These are phyloP conservation scores for Backusella sp. DNA, from an alignment of 192 early-diverging fungal genomes.

Conservation along the genomic window DNA sequence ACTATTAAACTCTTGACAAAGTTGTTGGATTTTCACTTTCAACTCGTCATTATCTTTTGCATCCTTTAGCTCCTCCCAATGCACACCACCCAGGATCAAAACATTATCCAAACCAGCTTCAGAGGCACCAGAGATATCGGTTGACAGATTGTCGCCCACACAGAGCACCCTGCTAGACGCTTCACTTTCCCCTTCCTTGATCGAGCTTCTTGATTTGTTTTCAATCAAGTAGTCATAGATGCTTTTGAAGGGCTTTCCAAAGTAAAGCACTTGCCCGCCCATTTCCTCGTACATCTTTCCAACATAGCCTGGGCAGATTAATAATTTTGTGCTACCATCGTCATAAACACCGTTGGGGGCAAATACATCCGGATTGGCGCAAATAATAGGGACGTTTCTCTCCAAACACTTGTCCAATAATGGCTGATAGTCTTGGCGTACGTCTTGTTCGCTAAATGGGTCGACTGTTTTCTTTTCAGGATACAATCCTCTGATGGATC, in stretches of 20 bases:
- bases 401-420: constrained; percentile 13
- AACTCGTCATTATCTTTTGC: constrained; percentile 4
- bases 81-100: constrained; percentile 28
- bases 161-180: constrained; percentile 10
- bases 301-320: constrained; percentile 26
- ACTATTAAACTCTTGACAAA: constrained; percentile 17
- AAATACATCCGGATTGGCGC: constrained; percentile 34
- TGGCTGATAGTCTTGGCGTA: constrained; percentile 17
- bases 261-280: constrained; percentile 31
- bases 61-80: constrained; percentile 14
- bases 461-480: background rate
- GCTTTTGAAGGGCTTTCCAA: constrained; percentile 34
- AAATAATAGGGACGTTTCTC: constrained; percentile 23
- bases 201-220: background rate
- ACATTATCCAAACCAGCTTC: constrained; percentile 26
- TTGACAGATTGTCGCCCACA: constrained; percentile 30
- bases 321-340: constrained; percentile 12
- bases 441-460: background rate
- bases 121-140: constrained; percentile 29
- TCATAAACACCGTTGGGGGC: constrained; percentile 27
- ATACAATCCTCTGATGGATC: constrained; percentile 9
- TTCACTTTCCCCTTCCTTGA: background rate
- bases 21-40: constrained; percentile 1
- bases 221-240: constrained; percentile 25
- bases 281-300: constrained; percentile 27